These are phyloP conservation scores for Phaeotremella skinneri DNA, from an alignment of 768 basidiomycete genomes.

Conservation along the genomic window DNA sequence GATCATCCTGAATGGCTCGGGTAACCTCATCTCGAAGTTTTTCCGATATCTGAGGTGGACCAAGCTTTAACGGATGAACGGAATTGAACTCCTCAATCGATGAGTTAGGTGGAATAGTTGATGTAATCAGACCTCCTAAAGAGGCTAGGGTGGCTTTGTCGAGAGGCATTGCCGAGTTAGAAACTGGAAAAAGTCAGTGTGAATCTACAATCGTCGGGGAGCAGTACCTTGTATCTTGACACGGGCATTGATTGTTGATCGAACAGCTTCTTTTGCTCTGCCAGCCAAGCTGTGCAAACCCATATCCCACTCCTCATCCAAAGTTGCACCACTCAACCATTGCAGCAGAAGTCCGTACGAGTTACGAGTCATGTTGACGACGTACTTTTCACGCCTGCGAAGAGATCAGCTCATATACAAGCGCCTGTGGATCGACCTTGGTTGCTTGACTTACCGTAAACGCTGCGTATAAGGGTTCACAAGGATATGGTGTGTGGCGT, in stretches of 20 bases:
- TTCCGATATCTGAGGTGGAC: slow-evolving; percentile 72
- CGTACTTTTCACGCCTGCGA: slow-evolving; percentile 68
- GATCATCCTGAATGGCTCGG: slow-evolving; percentile 72
- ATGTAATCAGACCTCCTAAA: slow-evolving; percentile 65
- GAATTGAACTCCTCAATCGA: slow-evolving; percentile 65
- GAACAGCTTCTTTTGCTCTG: slow-evolving; percentile 81
- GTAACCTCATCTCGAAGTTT: slow-evolving; percentile 78
- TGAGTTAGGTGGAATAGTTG: slow-evolving; percentile 65
- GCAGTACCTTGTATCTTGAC: slow-evolving; percentile 84
- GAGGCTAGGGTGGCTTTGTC: slow-evolving; percentile 38
- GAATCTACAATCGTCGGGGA: background rate
- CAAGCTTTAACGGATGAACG: slow-evolving; percentile 77
- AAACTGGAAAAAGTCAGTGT: slow-evolving; percentile 19
- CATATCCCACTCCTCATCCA: slow-evolving; percentile 74
- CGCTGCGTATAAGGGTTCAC: slow-evolving; percentile 77
- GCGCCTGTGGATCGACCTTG: background rate
- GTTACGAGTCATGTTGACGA: slow-evolving; percentile 81
- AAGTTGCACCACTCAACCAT: slow-evolving; percentile 81
- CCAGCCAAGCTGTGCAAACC: slow-evolving; percentile 78
- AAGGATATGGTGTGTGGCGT: slow-evolving; percentile 77
- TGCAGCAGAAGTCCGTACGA: slow-evolving; percentile 88
- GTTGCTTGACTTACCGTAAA: slow-evolving; percentile 57
- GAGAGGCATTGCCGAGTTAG: slow-evolving; percentile 28
- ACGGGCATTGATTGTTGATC: slow-evolving; percentile 92
- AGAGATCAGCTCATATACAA: background rate